Evolutionary conservation across 352 stramenopile genomes (phyloP).

Genomic region (Phytophthora tubulina): DNA sequence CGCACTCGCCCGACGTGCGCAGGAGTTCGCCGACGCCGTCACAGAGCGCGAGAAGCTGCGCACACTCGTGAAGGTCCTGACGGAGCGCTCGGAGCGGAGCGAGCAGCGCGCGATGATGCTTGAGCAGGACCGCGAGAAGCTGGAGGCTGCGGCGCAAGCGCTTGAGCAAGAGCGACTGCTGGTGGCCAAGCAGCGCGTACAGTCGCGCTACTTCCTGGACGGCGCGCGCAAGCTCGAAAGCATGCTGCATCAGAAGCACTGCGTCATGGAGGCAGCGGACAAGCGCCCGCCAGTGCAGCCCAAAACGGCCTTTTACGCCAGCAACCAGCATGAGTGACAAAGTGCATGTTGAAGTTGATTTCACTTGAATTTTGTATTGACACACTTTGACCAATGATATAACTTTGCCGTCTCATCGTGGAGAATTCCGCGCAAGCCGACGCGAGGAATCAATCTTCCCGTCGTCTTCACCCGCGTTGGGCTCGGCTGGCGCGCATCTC

Average conservation of each 20-base stretch:
- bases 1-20: constrained; percentile 46
- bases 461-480: neutral
- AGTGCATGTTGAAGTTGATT: constrained; percentile 33
- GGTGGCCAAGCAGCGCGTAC: constrained; percentile 76
- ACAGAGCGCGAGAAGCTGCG: constrained; percentile 57
- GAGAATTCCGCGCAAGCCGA: constrained; percentile 20
- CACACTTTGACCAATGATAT: constrained; percentile 34
- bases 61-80: constrained; percentile 48
- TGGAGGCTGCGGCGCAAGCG: constrained; percentile 62
- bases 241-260: constrained; percentile 68
- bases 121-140: constrained; percentile 52
- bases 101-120: constrained; percentile 50
- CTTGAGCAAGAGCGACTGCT: constrained; percentile 77
- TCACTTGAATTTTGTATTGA: constrained; percentile 42
- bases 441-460: constrained; percentile 4
- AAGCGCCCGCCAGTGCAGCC: constrained; percentile 10
- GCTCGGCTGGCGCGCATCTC: neutral
- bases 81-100: constrained; percentile 39
- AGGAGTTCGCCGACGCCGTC: constrained; percentile 48
- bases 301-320: constrained; percentile 5
- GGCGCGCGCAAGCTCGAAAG: constrained; percentile 70
- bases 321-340: constrained; percentile 36
- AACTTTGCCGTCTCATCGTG: constrained; percentile 11
- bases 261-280: constrained; percentile 33
- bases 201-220: constrained; percentile 82